phyloP scores from a whole-genome alignment of 2,329 filamentous ascomycete species.

The Fusarium verrucosum region DNA sequence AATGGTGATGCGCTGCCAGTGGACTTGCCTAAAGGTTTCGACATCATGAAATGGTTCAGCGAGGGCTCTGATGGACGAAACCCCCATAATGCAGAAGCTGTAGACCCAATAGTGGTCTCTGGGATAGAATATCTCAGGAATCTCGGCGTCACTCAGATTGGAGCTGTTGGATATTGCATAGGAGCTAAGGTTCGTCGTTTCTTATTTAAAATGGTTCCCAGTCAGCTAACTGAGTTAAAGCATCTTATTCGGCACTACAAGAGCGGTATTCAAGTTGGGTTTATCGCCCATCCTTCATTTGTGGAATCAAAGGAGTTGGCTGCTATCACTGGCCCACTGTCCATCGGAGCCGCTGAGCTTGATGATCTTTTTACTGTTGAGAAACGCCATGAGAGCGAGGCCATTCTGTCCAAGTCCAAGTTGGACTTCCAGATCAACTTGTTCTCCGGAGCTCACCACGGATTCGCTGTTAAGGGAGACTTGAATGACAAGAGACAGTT shows the following conservation, averaged over 20 bases:
- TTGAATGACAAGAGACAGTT: constrained; percentile 60
- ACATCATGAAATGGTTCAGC: constrained; percentile 46
- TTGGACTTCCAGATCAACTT: constrained; percentile 80
- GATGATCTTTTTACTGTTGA: constrained; percentile 72
- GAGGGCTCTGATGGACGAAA: constrained; percentile 57
- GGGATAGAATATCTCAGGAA: constrained; percentile 64
- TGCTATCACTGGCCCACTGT: constrained; percentile 72
- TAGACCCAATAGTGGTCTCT: constrained; percentile 46
- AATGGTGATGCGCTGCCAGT: constrained; percentile 54
- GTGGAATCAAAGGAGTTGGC: constrained; percentile 73
- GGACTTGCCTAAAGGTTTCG: constrained; percentile 49
- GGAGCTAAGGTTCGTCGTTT: constrained; percentile 67
- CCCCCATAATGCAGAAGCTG: constrained; percentile 46
- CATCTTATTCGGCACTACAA: constrained; percentile 73
- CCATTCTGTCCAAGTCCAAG: constrained; percentile 64
- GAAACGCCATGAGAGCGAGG: constrained; percentile 71
- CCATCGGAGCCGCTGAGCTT: constrained; percentile 71
- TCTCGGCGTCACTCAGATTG: constrained; percentile 66
- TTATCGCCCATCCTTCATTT: constrained; percentile 80
- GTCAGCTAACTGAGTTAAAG: constrained; percentile 45
- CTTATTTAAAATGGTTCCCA: rapidly evolving
- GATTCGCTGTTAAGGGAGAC: constrained; percentile 78
- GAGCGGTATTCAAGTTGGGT: constrained; percentile 74
- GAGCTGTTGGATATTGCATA: constrained; percentile 77
- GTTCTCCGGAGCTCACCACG: constrained; percentile 76